These are phyloP conservation scores for Balamuthia mandrillaris DNA, from an alignment of 208 protist genomes.

Conservation along the genomic window DNA sequence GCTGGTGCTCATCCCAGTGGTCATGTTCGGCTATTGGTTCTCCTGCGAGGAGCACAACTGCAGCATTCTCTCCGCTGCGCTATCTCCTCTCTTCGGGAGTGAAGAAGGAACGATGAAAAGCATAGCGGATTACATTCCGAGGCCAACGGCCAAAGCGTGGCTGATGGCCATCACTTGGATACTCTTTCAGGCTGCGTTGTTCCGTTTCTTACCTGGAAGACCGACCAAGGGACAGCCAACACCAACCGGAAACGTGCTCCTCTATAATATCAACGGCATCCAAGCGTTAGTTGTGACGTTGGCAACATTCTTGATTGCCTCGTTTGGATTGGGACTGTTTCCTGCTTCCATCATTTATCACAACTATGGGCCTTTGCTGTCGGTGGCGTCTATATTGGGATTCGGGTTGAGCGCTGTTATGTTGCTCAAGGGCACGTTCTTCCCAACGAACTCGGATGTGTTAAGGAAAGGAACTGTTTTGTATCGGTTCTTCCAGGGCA, in stretches of 20 bases:
- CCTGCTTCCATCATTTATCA: constrained; percentile 51
- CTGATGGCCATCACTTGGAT: too few species aligned
- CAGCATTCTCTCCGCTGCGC: too few species aligned
- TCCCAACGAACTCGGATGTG: background rate
- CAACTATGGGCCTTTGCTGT: constrained; percentile 41
- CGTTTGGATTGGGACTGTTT: constrained; percentile 27
- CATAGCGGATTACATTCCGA: too few species aligned
- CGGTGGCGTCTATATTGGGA: constrained; percentile 40
- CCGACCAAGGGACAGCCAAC: constrained; percentile 30
- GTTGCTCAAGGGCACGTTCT: constrained; percentile 44
- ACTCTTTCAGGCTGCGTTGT: constrained; percentile 31
- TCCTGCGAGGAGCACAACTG: too few species aligned
- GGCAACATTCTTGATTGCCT: constrained; percentile 25
- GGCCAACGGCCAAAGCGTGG: too few species aligned
- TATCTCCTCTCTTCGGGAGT: too few species aligned
- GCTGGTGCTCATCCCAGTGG: too few species aligned
- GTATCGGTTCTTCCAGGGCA: constrained; percentile 93
- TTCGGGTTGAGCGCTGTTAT: constrained; percentile 42
- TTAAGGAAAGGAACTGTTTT: constrained; percentile 70
- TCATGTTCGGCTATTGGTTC: too few species aligned
- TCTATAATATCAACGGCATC: constrained; percentile 48
- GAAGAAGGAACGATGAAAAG: too few species aligned
- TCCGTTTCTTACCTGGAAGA: constrained; percentile 9
- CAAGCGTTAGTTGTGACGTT: background rate
- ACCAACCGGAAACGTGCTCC: constrained; percentile 27